Evolutionary conservation across 768 basidiomycete species (phyloP).

Genomic region (Phylloporus sp.): DNA sequence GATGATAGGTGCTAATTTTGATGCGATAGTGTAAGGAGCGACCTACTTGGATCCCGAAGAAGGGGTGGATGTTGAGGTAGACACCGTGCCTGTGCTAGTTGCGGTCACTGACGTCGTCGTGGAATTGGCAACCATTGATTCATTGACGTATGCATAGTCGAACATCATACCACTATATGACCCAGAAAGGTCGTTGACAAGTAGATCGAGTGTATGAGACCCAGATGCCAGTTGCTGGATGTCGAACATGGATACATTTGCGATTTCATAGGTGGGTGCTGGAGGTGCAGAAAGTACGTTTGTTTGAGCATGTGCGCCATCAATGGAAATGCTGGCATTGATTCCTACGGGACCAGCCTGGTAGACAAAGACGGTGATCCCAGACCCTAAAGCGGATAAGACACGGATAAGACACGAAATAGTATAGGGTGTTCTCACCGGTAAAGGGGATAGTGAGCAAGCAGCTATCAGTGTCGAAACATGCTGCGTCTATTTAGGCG

Average conservation of each 20-base stretch:
- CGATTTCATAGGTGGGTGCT: slow-evolving; percentile 14
- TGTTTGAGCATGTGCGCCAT: slow-evolving; percentile 8
- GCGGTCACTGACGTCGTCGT: neutral
- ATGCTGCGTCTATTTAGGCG: slow-evolving; percentile 15
- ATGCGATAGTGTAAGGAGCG: neutral
- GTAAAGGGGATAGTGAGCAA: slow-evolving; percentile 22
- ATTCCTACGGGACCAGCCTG: slow-evolving; percentile 24
- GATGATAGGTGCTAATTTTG: neutral
- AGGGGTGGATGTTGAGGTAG: neutral
- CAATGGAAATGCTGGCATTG: slow-evolving; percentile 16
- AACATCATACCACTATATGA: slow-evolving; percentile 26
- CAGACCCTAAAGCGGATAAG: slow-evolving; percentile 21
- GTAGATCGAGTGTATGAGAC: slow-evolving; percentile 5
- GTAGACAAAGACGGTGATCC: slow-evolving; percentile 22
- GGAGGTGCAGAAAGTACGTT: slow-evolving; percentile 18
- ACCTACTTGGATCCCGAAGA: slow-evolving; percentile 12
- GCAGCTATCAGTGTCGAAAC: slow-evolving; percentile 15
- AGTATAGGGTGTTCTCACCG: slow-evolving; percentile 8
- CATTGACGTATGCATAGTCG: slow-evolving; percentile 22
- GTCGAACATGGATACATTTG: slow-evolving; percentile 24
- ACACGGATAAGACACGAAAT: neutral
- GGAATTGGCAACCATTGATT: slow-evolving; percentile 10
- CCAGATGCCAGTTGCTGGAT: slow-evolving; percentile 19
- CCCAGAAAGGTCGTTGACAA: slow-evolving; percentile 20
- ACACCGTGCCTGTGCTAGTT: slow-evolving; percentile 2